A percentile compares a stretch with the other conserved stretches of the same genome.
These are phyloP conservation scores for Piromyces finnis DNA, from an alignment of 192 early-diverging fungal species.

Conservation along the genomic window DNA sequence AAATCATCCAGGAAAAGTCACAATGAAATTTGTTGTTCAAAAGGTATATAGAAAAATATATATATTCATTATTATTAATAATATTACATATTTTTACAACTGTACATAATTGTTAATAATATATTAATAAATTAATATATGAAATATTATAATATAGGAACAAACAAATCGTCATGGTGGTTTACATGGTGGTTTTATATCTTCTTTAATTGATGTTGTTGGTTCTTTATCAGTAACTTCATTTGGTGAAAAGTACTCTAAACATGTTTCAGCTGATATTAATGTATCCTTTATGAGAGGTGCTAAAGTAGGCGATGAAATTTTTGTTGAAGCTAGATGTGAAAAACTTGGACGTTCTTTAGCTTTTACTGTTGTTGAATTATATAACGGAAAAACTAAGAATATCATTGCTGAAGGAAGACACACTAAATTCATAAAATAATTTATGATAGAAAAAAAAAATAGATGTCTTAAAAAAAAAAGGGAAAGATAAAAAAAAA, in stretches of 20 bases:
- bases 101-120: no score
- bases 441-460: no score
- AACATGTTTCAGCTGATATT: not conserved
- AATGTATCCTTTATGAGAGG: not conserved
- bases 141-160: not conserved
- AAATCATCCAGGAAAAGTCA: no score
- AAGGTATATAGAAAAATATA: no score
- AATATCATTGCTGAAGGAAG: not conserved
- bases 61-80: no score
- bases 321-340: not conserved
- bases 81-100: no score
- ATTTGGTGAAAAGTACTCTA: not conserved
- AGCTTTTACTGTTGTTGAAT: not conserved
- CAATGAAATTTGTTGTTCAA: no score
- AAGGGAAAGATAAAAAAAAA: no score
- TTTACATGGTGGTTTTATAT: not conserved
- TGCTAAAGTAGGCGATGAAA: not conserved
- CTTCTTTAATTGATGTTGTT: not conserved
- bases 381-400: not conserved
- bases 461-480: no score
- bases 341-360: not conserved
- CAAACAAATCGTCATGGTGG: not conserved
- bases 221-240: not conserved
- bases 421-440: not conserved
- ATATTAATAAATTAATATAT: no score